These are phyloP conservation scores for Acanthamoeba polyphaga DNA, from an alignment of 208 protist species.

Conservation along the genomic window DNA sequence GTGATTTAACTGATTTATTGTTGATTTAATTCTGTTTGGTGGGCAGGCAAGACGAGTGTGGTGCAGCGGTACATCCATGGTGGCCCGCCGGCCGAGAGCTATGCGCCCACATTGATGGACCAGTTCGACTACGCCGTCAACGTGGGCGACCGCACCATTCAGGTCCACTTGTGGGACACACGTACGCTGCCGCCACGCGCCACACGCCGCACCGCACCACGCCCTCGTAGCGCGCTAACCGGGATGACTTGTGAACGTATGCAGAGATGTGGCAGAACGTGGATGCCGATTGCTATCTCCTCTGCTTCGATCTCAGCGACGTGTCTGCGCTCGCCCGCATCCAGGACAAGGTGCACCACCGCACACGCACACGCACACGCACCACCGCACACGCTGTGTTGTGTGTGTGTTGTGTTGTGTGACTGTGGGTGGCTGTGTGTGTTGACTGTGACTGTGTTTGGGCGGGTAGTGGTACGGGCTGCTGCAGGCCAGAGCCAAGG, in stretches of 20 bases:
- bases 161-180: background rate
- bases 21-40: no score
- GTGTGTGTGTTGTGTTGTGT: no score
- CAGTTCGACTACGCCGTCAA: background rate
- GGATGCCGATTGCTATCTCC: background rate
- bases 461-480: background rate
- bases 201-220: no score
- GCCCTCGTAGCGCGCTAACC: background rate
- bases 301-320: background rate
- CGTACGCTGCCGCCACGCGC: background rate
- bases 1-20: no score
- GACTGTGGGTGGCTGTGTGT: no score
- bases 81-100: background rate
- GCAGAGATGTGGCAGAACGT: background rate
- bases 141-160: background rate
- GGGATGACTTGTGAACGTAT: background rate
- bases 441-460: background rate
- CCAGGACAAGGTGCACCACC: background rate
- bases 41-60: background rate
- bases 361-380: no score
- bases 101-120: background rate
- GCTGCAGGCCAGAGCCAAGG: background rate
- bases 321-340: background rate
- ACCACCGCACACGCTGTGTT: no score
- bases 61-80: background rate